Base-by-base conservation (phyloP, 257 asterid species). In the Jacaranda mimosifolia region DNA sequence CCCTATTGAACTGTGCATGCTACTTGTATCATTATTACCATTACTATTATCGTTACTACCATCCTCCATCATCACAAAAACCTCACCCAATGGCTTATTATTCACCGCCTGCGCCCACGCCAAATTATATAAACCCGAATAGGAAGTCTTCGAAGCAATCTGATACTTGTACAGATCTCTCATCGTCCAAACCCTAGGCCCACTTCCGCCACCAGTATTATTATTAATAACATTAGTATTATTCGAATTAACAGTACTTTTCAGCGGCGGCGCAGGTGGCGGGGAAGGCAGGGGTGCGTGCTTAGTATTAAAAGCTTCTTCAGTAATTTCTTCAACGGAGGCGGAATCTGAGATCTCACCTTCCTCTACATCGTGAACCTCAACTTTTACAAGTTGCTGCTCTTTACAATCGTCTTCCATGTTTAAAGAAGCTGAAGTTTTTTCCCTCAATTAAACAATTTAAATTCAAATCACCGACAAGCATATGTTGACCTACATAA, bases 71-170 rank as follows among this genome's bases (percentile, higher is more conserved):
- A 91, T 90, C 62, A 85, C 94, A 6, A 93, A 74, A 85, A 84
- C 88, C 77, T 88, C 97, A 64, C 87, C 96, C 63, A 93, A 53
- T 21, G 98, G 94, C 87, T 90, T 96, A 82, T 93, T 96, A 85
- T 89, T 93, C 43, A 96, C 99, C 1, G 97, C 99, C 82, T 92
- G 97, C 48, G 97, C 96, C 99, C 99, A 96, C 42, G 99, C 99
- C 75, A 96, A 78, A 82, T 90, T 96, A 82, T 91, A 83, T 83
- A 93, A 80, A 68, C 96, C 96, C 53, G 94, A 72, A 66, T 89
- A 87, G 10, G 86, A 88, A 72, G 89, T 81, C 70, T 84, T 80
- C 6, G 97, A 59, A 52, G 85, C 65, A 38, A 90, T 70, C 82
- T 80, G 97, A 82, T 93, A 96, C 76, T 89, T 88, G 79, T 82